These are phyloP conservation scores for Tricholoma hemisulphureum DNA, from an alignment of 768 basidiomycete species.

Conservation along the genomic window DNA sequence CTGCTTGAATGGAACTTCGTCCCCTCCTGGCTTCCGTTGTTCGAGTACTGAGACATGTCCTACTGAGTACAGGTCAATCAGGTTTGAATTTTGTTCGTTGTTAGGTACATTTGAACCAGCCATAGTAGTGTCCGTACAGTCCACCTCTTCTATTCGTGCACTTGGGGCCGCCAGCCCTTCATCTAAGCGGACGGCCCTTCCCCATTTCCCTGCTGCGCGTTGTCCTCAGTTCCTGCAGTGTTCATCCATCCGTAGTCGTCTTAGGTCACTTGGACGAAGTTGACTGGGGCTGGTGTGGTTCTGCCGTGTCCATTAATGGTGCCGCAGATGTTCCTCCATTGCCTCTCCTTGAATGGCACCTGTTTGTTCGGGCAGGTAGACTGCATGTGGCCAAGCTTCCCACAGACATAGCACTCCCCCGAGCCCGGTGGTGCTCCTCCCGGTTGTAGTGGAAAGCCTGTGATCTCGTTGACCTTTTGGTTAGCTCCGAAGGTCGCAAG, in stretches of 20 bases:
- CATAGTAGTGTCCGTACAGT: not conserved
- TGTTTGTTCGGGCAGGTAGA: not conserved
- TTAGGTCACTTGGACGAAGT: no score
- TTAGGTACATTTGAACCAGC: not conserved
- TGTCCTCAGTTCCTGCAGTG: not conserved
- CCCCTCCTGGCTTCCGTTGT: no score
- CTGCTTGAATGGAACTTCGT: no score
- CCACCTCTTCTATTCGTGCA: not conserved
- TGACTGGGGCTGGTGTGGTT: no score
- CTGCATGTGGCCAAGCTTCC: not conserved
- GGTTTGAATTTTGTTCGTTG: not conserved
- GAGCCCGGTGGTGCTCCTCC: not conserved
- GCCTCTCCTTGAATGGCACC: not conserved
- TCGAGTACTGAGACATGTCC: not conserved
- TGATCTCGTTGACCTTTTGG: not conserved
- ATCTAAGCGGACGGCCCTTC: slow-evolving; percentile 5
- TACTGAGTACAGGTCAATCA: not conserved
- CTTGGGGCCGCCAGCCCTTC: slow-evolving; percentile 1
- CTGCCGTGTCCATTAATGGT: not conserved
- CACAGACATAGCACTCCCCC: not conserved
- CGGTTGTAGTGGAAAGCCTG: no score
- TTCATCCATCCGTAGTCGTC: not conserved
- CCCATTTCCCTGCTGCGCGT: slow-evolving; percentile 6
- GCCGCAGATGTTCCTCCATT: not conserved
- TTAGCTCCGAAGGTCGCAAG: not conserved